These are phyloP conservation scores for Rhynchospora breviuscula DNA, from an alignment of 176 grass and related monocot genomes.

Conservation along the genomic window DNA sequence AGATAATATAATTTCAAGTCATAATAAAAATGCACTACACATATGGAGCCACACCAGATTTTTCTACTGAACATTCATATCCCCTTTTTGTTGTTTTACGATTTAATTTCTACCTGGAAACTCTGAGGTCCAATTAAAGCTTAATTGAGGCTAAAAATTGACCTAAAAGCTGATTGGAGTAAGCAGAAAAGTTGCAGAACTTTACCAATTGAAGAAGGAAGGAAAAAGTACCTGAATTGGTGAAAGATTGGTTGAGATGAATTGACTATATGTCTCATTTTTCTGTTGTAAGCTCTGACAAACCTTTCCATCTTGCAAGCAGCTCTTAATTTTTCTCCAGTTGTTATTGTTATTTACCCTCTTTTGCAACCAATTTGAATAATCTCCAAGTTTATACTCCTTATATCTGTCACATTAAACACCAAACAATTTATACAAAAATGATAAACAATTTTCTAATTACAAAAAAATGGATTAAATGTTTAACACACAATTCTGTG, in stretches of 20 bases:
- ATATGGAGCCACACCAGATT: not conserved
- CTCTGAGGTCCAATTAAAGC: not conserved
- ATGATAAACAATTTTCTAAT: not conserved
- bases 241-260: conserved; percentile 55
- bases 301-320: conserved; percentile 65
- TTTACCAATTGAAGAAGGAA: conserved; percentile 38
- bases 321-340: conserved; percentile 80
- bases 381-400: conserved; percentile 85
- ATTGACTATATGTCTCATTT: conserved; percentile 42
- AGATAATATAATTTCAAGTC: not conserved
- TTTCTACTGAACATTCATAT: not conserved
- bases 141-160: not conserved
- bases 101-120: not conserved
- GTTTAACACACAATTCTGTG: not conserved
- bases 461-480: not conserved
- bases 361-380: conserved; percentile 80
- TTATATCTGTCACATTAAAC: conserved; percentile 29
- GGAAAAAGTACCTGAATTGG: conserved; percentile 47
- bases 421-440: not conserved
- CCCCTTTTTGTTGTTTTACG: not conserved
- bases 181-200: conserved; percentile 34
- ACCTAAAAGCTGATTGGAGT: conserved; percentile 32
- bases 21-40: not conserved
- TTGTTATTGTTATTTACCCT: conserved; percentile 50
- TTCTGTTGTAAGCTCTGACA: conserved; percentile 45